Conservation (phyloP, 345 rosid genomes). For the Arabis alpina region DNA sequence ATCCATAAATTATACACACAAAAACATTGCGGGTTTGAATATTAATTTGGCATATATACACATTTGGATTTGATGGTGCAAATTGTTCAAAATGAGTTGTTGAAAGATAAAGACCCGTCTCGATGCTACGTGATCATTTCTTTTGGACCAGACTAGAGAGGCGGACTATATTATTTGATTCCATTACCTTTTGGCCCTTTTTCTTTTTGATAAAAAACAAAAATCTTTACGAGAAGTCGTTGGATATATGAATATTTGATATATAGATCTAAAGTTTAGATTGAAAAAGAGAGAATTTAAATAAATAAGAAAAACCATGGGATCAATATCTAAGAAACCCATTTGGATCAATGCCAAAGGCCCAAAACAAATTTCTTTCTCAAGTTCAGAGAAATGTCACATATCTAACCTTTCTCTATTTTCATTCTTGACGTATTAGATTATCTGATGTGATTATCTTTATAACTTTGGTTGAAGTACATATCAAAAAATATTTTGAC, state of each 20-base stretch:
- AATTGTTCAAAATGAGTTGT: conserved; percentile 25
- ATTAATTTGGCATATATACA: no score
- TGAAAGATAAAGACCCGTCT: conserved; percentile 21
- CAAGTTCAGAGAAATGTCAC: neutral
- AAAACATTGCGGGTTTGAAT: no score
- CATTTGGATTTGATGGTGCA: conserved; percentile 8
- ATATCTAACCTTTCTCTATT: neutral
- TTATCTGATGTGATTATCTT: neutral
- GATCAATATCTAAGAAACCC: neutral
- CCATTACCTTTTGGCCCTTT: neutral
- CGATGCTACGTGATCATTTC: neutral
- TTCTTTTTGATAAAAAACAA: neutral
- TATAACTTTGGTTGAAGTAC: neutral
- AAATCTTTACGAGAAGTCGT: conserved; percentile 13
- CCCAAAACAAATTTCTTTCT: neutral
- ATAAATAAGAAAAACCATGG: no score
- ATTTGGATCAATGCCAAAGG: neutral
- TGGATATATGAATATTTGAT: neutral
- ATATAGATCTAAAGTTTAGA: neutral
- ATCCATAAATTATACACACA: no score
- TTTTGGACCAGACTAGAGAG: conserved; percentile 18
- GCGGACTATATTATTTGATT: neutral
- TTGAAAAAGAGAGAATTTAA: neutral
- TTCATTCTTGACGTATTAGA: neutral
- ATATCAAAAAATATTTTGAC: neutral